Evolutionary conservation across 352 stramenopile species (phyloP).

Genomic region (Pythium inflatum): DNA sequence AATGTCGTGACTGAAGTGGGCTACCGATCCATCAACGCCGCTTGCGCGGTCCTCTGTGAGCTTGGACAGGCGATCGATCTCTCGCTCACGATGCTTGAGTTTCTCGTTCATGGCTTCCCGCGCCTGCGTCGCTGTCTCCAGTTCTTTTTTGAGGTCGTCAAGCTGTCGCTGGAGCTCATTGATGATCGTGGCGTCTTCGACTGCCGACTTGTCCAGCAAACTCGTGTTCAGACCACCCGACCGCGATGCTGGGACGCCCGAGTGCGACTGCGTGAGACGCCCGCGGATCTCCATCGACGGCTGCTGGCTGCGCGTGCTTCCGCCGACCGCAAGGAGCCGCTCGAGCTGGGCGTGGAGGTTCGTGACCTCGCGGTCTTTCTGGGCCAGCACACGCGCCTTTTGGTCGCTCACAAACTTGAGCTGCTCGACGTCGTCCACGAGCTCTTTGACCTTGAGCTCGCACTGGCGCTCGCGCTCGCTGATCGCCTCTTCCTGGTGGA

Average conservation of each 20-base stretch:
- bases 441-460: conserved; percentile 65
- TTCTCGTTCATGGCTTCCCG: conserved; percentile 54
- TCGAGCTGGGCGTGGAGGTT: conserved; percentile 76
- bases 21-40: background rate
- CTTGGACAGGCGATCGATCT: conserved; percentile 70
- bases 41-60: conserved; percentile 37
- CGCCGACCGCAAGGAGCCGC: conserved; percentile 45
- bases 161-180: conserved; percentile 56
- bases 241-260: background rate
- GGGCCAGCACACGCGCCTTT: conserved; percentile 48
- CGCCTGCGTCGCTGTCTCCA: conserved; percentile 44
- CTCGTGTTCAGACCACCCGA: background rate
- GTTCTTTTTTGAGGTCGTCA: conserved; percentile 47
- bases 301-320: conserved; percentile 24
- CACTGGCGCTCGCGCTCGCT: conserved; percentile 66
- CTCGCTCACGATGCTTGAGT: conserved; percentile 62
- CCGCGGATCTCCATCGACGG: conserved; percentile 32
- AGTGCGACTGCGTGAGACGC: conserved; percentile 25
- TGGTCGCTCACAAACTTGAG: conserved; percentile 73
- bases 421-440: conserved; percentile 73
- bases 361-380: conserved; percentile 70
- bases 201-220: conserved; percentile 17
- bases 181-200: conserved; percentile 39
- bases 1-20: background rate
- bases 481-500: conserved; percentile 80